Evolutionary conservation across 2,329 filamentous ascomycete species (phyloP).

Genomic region (Emergomyces africanus): DNA sequence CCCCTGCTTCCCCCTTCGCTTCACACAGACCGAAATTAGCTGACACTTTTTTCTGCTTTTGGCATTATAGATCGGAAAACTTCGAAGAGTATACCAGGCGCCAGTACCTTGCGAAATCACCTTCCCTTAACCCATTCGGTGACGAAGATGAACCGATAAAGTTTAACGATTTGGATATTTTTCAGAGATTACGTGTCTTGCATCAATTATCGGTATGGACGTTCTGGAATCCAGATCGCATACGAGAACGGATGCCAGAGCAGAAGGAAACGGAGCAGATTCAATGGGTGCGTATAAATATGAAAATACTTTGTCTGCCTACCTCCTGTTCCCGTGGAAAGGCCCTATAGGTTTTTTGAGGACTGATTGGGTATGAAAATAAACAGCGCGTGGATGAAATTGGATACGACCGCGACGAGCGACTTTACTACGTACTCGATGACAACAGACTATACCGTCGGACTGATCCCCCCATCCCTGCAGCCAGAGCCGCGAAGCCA

Average conservation of each 20-base stretch:
- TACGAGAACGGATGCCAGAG: slow-evolving; percentile 76
- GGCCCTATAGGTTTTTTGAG: background rate
- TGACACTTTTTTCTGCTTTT: slow-evolving; percentile 7
- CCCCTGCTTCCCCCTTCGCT: too few species aligned
- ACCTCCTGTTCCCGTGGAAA: background rate
- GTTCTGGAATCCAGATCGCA: slow-evolving; percentile 72
- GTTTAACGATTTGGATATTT: slow-evolving; percentile 72
- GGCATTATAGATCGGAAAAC: slow-evolving; percentile 53
- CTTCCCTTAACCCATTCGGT: slow-evolving; percentile 70
- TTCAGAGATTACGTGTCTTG: slow-evolving; percentile 64
- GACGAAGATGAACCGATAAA: slow-evolving; percentile 56
- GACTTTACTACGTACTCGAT: slow-evolving; percentile 80
- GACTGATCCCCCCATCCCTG: slow-evolving; percentile 57
- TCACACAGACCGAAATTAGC: background rate
- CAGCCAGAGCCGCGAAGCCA: slow-evolving; percentile 42
- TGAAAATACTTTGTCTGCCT: background rate
- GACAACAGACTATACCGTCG: slow-evolving; percentile 86
- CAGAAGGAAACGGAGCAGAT: slow-evolving; percentile 69
- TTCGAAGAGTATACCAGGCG: slow-evolving; percentile 90
- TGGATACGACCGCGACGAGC: slow-evolving; percentile 80
- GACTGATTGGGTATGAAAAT: background rate
- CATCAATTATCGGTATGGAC: slow-evolving; percentile 86
- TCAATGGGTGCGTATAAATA: slow-evolving; percentile 53
- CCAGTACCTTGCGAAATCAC: slow-evolving; percentile 73
- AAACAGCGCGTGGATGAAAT: slow-evolving; percentile 33